Base-by-base conservation (phyloP, 108 stramenopile genomes). In the Schizochytrium sp. region DNA sequence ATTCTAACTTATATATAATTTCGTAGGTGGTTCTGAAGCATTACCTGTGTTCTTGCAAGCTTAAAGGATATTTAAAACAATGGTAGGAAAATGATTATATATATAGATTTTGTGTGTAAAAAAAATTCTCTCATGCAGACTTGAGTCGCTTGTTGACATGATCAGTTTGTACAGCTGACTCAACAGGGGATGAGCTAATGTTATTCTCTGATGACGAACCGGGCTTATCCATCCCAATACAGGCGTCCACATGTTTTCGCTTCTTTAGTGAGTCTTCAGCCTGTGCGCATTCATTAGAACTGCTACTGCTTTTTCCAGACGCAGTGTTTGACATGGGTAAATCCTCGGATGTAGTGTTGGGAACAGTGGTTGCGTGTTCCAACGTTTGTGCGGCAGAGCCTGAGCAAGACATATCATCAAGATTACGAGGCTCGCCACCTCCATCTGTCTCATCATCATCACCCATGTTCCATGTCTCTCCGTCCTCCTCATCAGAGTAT, bases 401-500 rank as follows among this genome's bases (percentile, higher is more conserved):
- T 15, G 12, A 8, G 15, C 0, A 8, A 1, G 44, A 69, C 5
- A 38, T 12, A 28, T 15, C 64, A 7, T 69, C 64, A 8, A 69
- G 42, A 38, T 44, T 69, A 44, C 64, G 64, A 8, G 2, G 12
- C 44, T 44, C 64, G 12, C 7, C 15, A 7, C 64, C 64, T 8
- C 28, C 19, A 15, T 69, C 64, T 7, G 64, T 69, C 64, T 69
- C 64, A 69, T 69, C 64, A 15, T 69, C 64, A 5, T 69, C 64
- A 44, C 64, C 19, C 64, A 69, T 69, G 15, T 12, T 69, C 64
- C 64, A 69, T 5, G 7, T 38, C 15, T 12, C 64, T 38, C 19
- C 76, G 13, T 83, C 76, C 15, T 83, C 76, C 10, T 83, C 76
- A 53, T 83, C 76, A 7, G 76, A 83, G 55, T 83, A 83, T 5